Conservation (phyloP, 2,329 filamentous ascomycete species). For the Colletotrichum graminicola region DNA sequence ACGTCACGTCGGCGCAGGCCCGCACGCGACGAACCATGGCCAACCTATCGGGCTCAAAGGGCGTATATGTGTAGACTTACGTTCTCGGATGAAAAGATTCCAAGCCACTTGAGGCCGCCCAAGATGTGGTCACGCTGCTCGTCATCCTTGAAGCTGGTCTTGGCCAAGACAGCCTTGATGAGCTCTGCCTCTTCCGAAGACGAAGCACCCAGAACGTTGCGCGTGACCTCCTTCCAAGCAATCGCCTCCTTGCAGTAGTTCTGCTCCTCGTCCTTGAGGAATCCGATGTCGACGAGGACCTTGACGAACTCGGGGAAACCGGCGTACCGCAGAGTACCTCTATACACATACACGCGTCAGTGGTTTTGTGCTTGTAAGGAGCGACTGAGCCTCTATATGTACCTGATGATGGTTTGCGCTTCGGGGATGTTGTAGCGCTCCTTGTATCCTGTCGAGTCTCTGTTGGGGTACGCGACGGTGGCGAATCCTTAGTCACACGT, state of each 20-base stretch:
- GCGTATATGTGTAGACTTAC: background rate
- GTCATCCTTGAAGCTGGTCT: conserved; percentile 76
- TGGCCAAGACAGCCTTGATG: conserved; percentile 77
- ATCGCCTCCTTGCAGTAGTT: conserved; percentile 75
- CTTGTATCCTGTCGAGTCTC: conserved; percentile 74
- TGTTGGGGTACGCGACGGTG: conserved; percentile 80
- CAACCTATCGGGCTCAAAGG: no score
- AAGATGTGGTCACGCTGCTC: conserved; percentile 79
- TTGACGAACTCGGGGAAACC: conserved; percentile 94
- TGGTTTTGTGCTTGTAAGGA: background rate
- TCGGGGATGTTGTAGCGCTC: conserved; percentile 77
- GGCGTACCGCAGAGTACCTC: conserved; percentile 74
- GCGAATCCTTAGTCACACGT: conserved; percentile 59
- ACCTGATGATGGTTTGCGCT: conserved; percentile 69
- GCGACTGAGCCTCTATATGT: background rate
- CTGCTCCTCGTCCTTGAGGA: conserved; percentile 79
- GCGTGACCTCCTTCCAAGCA: conserved; percentile 87
- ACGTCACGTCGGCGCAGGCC: no score
- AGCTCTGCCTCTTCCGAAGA: conserved; percentile 78
- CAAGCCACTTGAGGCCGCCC: conserved; percentile 75
- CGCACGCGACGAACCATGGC: background rate
- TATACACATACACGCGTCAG: background rate
- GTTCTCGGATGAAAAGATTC: conserved; percentile 8
- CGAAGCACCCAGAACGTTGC: conserved; percentile 78
- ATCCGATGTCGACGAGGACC: conserved; percentile 88